Evolutionary conservation across 2,329 filamentous ascomycete species (phyloP).

Genomic region (Ceratocystis variospora): DNA sequence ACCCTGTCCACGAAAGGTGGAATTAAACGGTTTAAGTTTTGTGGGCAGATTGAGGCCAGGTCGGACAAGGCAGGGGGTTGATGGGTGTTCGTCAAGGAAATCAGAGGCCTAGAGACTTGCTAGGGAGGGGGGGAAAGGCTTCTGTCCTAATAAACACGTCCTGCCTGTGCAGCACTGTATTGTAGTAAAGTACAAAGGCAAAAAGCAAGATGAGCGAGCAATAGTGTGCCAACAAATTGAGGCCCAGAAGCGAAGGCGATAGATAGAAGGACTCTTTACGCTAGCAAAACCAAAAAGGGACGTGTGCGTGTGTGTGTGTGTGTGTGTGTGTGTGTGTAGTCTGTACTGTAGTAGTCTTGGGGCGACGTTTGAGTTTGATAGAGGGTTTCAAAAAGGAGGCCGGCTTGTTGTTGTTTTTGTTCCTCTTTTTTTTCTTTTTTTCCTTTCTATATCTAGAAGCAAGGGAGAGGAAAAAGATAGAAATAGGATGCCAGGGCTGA

Average conservation of each 20-base stretch:
- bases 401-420: too few relatives aligned
- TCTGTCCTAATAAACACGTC: too few relatives aligned
- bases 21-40: too few relatives aligned
- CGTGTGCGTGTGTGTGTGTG: neutral
- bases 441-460: too few relatives aligned
- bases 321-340: neutral
- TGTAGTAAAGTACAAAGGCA: neutral
- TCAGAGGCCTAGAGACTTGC: too few relatives aligned
- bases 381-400: too few relatives aligned
- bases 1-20: too few relatives aligned
- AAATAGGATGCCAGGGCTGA: too few relatives aligned
- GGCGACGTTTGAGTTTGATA: neutral
- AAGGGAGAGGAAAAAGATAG: too few relatives aligned
- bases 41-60: slow-evolving; percentile 2
- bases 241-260: neutral
- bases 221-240: neutral
- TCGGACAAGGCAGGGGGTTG: neutral
- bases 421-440: too few relatives aligned
- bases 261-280: neutral
- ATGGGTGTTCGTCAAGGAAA: neutral
- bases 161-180: too few relatives aligned
- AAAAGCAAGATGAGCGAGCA: neutral
- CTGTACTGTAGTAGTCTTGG: neutral
- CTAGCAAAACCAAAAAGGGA: neutral
- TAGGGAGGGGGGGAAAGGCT: too few relatives aligned